Evolutionary conservation across 345 rosid species (phyloP), one percentile per base, ranked within the genome.

Genomic region (Gossypium anomalum): DNA sequence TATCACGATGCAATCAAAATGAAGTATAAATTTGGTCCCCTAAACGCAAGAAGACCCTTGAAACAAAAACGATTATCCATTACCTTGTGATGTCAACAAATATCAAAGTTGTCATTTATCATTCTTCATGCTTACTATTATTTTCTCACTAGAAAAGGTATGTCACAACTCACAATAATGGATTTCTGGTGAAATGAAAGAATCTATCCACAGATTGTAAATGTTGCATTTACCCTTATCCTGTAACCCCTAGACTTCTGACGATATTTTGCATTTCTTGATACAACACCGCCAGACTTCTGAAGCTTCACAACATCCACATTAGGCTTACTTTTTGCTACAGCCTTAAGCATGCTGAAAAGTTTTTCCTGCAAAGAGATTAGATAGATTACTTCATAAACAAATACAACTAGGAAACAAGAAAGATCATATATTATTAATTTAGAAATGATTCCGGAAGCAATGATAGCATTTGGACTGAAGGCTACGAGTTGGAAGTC

Each of bases 241-340:
- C 77, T 91, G 44, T 74, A 82, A 80, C 83, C 87, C 80, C 96
- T 86, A 14, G 87, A 53, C 78, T 78, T 84, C 82, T 93, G 88
- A 72, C 97, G 94, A 72, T 64, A 85, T 80, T 83, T 87, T 52
- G 78, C 55, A 83, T 72, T 88, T 82, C 98, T 88, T 22, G 91
- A 88, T 16, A 89, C 99, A 81, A 91, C 96, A 58, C 97, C 98
- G 48, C 97, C 98, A 0, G 94, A 95, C 80, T 82, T 89, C 73
- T 91, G 97, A 83, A 91, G 98, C 78, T 93, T 91, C 81, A 95
- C 96, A 15, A 93, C 97, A 55, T 91, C 99, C 2, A 95, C 88
- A 53, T 83, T 88, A 48, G 91, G 90, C 82, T 85, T 89, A 72
- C 45, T 85, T 83, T 44, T 89, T 47, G 87, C 79, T n/a, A 85